Evolutionary conservation across 148 eudicot species (phyloP).

Genomic region (Fagopyrum homotropicum): DNA sequence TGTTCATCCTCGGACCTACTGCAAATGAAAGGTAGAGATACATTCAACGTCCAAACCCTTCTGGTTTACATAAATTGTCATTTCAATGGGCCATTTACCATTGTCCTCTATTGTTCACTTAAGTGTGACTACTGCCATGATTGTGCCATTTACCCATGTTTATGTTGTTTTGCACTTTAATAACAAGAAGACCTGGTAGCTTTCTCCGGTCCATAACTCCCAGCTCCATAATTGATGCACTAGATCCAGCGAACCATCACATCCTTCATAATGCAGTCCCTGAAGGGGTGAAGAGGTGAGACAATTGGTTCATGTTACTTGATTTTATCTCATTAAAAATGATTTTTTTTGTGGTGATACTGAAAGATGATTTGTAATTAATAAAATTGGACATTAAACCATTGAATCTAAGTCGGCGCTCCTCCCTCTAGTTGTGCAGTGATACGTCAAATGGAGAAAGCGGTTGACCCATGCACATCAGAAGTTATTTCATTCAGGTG

Average conservation of each 20-base stretch:
- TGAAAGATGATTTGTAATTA: not conserved
- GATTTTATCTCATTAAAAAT: not conserved
- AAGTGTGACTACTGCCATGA: not conserved
- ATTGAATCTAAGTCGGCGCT: not conserved
- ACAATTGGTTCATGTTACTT: not conserved
- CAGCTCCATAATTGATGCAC: constrained; percentile 55
- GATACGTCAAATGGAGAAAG: constrained; percentile 60
- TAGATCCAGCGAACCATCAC: constrained; percentile 85
- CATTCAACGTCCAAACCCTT: not conserved
- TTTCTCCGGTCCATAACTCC: constrained; percentile 76
- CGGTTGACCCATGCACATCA: constrained; percentile 35
- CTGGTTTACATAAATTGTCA: not conserved
- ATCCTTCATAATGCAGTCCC: constrained; percentile 79
- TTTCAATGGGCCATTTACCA: not conserved
- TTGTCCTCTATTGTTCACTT: not conserved
- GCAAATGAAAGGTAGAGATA: constrained; percentile 52
- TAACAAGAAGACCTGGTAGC: constrained; percentile 55
- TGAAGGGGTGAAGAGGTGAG: constrained; percentile 78
- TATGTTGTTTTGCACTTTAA: constrained; percentile 6
- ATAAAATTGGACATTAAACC: not conserved
- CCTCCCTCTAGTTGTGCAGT: constrained; percentile 55
- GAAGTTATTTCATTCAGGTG: constrained; percentile 48
- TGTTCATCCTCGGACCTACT: constrained; percentile 54
- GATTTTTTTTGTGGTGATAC: not conserved
- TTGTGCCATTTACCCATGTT: not conserved